Evolutionary conservation across 1,284 basidiomycete genomes (phyloP), one percentile per base, ranked within the genome.

Genomic region (Cutaneotrichosporon mucoides): DNA sequence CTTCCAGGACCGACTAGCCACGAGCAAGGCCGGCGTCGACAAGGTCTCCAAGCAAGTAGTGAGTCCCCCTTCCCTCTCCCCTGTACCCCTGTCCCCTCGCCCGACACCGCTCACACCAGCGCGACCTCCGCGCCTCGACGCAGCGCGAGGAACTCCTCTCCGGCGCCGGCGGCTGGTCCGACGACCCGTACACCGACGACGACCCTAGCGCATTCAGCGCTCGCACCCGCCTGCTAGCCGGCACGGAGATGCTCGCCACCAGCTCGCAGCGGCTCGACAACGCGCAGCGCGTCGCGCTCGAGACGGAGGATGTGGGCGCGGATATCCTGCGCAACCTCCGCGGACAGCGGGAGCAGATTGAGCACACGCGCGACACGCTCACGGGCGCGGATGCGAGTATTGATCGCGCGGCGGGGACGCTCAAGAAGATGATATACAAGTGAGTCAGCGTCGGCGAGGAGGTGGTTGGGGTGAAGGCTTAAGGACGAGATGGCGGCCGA

Each of bases 231-330:
- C 76, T 96, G 50, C 81, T 96, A 38, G 81, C 85, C 0, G 90
- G 90, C 1, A 90, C 87, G 0, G 75, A 85, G 53, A 75, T 87
- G 45, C 80, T 94, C 35, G 87, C 89, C 69, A 88, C 92, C 69
- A 89, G 90, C 58, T 84, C 87, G 1, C 83, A 86, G 63, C 82
- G 96, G 48, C 78, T 99, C 54, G 86, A 92, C 66, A 92, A 96
- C 64, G 92, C 89, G 15, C 92, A 97, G 65, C 84, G 92, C 24
- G 85, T 99, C 48, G 95, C 95, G 6, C 80, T 99, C 34, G 94
- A 99, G 81, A 98, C 96, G 8, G 96, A 99, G 79, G 87, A 91
- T 69, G 87, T 98, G 41, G 96, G 96, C 9, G 87, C 92, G 11
- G 92, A 92, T 68, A 98, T 99, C 70, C 75, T 99, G 63, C 78